Base-by-base conservation (phyloP, 2,329 filamentous ascomycete genomes). In the Fusarium sp. region DNA sequence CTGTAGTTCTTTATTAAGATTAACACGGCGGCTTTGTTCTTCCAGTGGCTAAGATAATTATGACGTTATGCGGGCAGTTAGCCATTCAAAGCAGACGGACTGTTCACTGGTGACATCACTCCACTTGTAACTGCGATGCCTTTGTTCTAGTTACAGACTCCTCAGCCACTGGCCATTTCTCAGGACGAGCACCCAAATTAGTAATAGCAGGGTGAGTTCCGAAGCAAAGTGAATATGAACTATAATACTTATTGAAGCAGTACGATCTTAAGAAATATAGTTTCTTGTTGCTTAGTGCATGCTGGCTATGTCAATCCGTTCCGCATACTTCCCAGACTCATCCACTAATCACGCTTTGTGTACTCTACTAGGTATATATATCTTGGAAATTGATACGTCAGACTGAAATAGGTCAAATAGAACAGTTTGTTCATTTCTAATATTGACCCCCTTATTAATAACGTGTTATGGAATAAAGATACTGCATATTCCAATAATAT, bases 91-190 rank as follows among this genome's bases (percentile, higher is more conserved):
- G 6, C 20, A 20, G 4, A 35, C 4, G 8, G 12, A 14, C 17
- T 24, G 17, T 11, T 11, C 20, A 22, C 9, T 20, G 26, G 44
- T 2, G 20, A 11, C 2, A 20, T 8, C 14, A 22, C 13, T 48
- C 6, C 9, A n/a, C 4, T 10, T 4, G 6, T 0, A 11, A 17
- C 10, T 30, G 7, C 3, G 20, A 17, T 48, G 9, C 3, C 20
- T 30, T 17, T 30, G 20, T n/a, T 30, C 28, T 7, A 11, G 8
- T 17, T 3, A 47, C 10, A 28, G 6, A 15, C 13, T 14, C 18
- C 24, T 22, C 13, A 22, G 28, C 5, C 18, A 10, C 12, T 28
- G 18, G 15, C 26, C 9, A 11, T 6, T 26, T 24, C 44, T 20
- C 18, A 14, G 8, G 17, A 9, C 5, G 0, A 20, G 6, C 17